Percentiles rank a stretch among this genome's conserved stretches.
These are phyloP conservation scores for Colletotrichum phormii DNA, from an alignment of 2,329 filamentous ascomycete genomes.

Conservation along the genomic window DNA sequence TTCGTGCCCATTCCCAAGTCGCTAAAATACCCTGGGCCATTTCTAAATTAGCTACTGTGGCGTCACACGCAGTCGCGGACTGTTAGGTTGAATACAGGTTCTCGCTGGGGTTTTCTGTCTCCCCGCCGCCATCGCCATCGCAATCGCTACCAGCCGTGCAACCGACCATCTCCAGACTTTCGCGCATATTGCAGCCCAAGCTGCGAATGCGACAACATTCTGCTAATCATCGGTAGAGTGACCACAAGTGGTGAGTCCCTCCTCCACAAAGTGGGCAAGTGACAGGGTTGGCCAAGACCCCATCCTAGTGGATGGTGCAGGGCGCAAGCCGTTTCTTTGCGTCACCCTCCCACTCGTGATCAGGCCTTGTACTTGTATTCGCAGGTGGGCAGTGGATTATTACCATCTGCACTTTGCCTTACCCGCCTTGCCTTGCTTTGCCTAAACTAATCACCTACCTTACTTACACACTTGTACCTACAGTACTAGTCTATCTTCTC, in stretches of 20 bases:
- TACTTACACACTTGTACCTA: constrained; percentile 23
- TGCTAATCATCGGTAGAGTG: neutral
- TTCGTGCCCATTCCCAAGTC: constrained; percentile 19
- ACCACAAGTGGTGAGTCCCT: neutral
- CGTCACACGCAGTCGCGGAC: constrained; percentile 13
- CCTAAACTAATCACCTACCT: constrained; percentile 5
- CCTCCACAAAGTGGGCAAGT: constrained; percentile 24
- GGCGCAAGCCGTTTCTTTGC: constrained; percentile 33
- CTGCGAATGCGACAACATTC: neutral
- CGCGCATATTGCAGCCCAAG: neutral
- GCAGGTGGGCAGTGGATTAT: constrained; percentile 1
- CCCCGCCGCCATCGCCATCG: neutral
- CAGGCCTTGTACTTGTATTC: constrained; percentile 9
- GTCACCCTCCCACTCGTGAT: constrained; percentile 35
- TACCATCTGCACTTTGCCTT: constrained; percentile 9
- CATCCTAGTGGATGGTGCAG: constrained; percentile 18
- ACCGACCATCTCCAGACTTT: neutral
- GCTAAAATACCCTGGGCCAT: constrained; percentile 14
- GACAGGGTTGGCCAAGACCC: neutral
- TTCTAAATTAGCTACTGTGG: constrained; percentile 22
- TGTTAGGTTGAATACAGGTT: neutral
- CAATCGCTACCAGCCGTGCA: neutral
- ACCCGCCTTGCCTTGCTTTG: constrained; percentile 11
- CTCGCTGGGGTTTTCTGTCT: neutral
- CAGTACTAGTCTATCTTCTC: constrained; percentile 7